phyloP scores from a whole-genome alignment of 192 early-diverging fungal species.

The Backusella morwellensis region DNA sequence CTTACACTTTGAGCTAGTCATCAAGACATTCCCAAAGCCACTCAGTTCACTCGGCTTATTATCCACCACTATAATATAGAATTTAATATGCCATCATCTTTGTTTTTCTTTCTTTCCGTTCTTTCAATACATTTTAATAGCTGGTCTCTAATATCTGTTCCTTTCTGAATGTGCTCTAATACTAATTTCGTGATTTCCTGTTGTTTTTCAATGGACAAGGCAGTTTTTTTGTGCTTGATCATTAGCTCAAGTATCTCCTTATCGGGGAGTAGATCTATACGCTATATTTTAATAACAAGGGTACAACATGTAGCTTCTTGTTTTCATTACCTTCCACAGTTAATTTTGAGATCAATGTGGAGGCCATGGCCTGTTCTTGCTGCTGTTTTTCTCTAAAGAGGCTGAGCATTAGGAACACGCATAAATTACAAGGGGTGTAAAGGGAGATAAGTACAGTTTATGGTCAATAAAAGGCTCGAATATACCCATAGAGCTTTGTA shows the following conservation, averaged over 20 bases:
- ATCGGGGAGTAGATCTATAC: slow-evolving; percentile 20
- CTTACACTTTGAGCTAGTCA: slow-evolving; percentile 24
- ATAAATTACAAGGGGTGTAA: not conserved
- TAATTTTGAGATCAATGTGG: not conserved
- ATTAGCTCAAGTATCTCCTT: slow-evolving; percentile 12
- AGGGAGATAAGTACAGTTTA: not conserved
- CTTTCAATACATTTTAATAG: slow-evolving; percentile 3
- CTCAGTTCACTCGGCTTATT: slow-evolving; percentile 17
- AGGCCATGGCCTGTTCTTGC: not conserved
- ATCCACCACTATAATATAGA: slow-evolving; percentile 9
- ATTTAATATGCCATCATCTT: not conserved
- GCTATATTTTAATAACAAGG: not conserved
- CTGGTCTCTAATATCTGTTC: not conserved
- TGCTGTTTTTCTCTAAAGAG: not conserved
- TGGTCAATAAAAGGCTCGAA: slow-evolving; percentile 20
- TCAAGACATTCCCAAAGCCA: slow-evolving; percentile 17
- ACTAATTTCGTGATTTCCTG: not conserved
- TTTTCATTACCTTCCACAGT: slow-evolving; percentile 6
- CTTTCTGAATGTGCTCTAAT: not conserved
- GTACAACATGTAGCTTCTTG: not conserved
- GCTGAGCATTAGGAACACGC: not conserved
- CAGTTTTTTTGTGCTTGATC: not conserved
- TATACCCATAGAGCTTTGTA: slow-evolving; percentile 11
- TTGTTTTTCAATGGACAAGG: slow-evolving; percentile 22
- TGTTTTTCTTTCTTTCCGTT: not conserved